phyloP scores from a whole-genome alignment of 331 rosid species.

The Pyrus hybrid region DNA sequence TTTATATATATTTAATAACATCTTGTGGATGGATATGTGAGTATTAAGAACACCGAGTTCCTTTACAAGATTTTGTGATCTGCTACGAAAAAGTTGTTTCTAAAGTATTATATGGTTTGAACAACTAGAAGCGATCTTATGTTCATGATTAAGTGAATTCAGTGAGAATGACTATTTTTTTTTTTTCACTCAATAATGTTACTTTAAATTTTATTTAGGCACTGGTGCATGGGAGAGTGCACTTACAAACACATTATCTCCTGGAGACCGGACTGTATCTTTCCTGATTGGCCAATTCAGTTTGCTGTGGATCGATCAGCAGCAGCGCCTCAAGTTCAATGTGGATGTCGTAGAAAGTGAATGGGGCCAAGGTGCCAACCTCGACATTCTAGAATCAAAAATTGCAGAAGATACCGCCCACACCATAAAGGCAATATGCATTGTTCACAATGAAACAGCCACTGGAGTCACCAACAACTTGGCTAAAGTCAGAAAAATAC shows the following conservation, averaged over 20 bases:
- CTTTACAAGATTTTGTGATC: background rate
- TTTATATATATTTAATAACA: background rate
- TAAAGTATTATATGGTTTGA: background rate
- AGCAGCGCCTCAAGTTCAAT: too few relatives aligned
- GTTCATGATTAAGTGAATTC: background rate
- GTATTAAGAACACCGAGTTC: background rate
- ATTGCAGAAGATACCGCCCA: too few relatives aligned
- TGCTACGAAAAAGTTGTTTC: background rate
- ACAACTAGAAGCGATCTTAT: background rate
- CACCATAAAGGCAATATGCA: too few relatives aligned
- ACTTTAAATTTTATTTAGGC: constrained; percentile 37
- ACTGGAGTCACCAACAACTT: constrained; percentile 92
- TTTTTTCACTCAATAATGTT: background rate
- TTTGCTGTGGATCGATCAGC: too few relatives aligned
- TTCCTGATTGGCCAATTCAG: too few relatives aligned
- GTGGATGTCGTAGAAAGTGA: too few relatives aligned
- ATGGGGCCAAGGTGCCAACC: too few relatives aligned
- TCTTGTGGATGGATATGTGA: background rate
- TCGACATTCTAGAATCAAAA: too few relatives aligned
- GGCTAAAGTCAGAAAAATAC: constrained; percentile 69
- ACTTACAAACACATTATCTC: too few relatives aligned
- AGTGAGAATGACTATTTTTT: background rate
- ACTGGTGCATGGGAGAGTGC: too few relatives aligned
- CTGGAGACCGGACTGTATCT: too few relatives aligned
- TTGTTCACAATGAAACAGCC: constrained; percentile 96